Base-by-base conservation (phyloP, 208 protist genomes). In the Porcisia hertigi region DNA sequence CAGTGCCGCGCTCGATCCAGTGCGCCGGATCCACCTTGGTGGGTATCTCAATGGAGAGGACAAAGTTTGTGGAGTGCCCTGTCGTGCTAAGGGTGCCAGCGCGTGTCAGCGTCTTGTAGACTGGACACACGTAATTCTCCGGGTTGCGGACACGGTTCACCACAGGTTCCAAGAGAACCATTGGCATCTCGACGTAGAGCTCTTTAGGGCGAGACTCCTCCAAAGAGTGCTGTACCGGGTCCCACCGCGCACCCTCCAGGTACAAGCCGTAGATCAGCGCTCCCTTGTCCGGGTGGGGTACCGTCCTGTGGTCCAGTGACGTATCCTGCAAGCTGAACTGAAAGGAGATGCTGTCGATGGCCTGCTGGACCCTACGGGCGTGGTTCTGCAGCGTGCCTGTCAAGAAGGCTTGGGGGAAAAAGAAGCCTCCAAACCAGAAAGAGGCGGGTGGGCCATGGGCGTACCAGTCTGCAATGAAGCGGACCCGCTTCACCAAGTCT, bases 21-120 rank as follows among this genome's bases (percentile, higher is more conserved):
- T 99, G 96, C 43, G 77, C 70, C 23, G 96, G 87, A 8, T 93
- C 75, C 12, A 88, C 79, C 34, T 88, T 83, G 3, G 97, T 98
- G 12, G 98, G 97, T 43, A 99, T 92, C 62, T 98, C 88, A 62
- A 99, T 95, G 18, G 93, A 84, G 45, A 99, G 89, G 43, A 99
- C 95, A 86, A 99, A 99, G 92, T 99, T 99, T 36, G 98, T 99
- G 0, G 98, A 99, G 87, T 99, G 98, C 39, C 99, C 99, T 3
- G 99, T 99, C 8, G 99, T 99, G 72, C 95, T 98, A 23, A 99
- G 93, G 16, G 94, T 98, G 64, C 98, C 98, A 20, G 95, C 94
- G 53, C 98, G 89, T 36, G 93, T 92, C 20, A 96, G 84, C 3
- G 98, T 99, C 85, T 99, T 99, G 95, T 99, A 99, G 30, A 99